Evolutionary conservation across 768 basidiomycete species (phyloP).

Genomic region (Trametes elegans): DNA sequence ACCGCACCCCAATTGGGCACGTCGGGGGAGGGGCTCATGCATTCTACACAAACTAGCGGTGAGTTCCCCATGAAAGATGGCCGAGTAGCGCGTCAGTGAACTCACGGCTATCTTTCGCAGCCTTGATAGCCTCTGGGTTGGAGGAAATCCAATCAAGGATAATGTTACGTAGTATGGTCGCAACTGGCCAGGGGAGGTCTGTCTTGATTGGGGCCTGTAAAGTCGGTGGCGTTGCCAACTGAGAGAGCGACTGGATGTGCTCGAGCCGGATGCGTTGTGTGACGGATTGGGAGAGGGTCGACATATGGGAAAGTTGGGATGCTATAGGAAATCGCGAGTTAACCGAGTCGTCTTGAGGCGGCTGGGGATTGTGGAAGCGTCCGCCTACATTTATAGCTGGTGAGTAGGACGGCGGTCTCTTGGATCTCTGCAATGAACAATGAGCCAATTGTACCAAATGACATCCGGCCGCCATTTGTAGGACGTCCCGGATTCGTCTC

Average conservation of each 20-base stretch:
- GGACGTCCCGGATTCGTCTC: too few relatives aligned
- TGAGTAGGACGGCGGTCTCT: too few relatives aligned
- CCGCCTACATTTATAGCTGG: too few relatives aligned
- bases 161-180: too few relatives aligned
- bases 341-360: too few relatives aligned
- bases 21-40: neutral
- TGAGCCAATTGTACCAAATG: too few relatives aligned
- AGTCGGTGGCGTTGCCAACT: neutral
- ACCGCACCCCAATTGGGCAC: neutral
- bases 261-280: neutral
- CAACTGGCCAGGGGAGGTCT: neutral
- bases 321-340: too few relatives aligned
- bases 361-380: too few relatives aligned
- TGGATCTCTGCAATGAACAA: too few relatives aligned
- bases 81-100: neutral
- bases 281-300: neutral
- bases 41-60: neutral
- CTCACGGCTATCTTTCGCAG: neutral
- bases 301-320: too few relatives aligned
- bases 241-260: neutral
- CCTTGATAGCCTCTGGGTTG: neutral
- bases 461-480: too few relatives aligned
- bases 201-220: neutral
- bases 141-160: neutral
- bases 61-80: neutral